A percentile compares a stretch with the other conserved stretches of the same genome.
Conservation (phyloP, 2,329 filamentous ascomycete species). For the Alternaria conjuncta region DNA sequence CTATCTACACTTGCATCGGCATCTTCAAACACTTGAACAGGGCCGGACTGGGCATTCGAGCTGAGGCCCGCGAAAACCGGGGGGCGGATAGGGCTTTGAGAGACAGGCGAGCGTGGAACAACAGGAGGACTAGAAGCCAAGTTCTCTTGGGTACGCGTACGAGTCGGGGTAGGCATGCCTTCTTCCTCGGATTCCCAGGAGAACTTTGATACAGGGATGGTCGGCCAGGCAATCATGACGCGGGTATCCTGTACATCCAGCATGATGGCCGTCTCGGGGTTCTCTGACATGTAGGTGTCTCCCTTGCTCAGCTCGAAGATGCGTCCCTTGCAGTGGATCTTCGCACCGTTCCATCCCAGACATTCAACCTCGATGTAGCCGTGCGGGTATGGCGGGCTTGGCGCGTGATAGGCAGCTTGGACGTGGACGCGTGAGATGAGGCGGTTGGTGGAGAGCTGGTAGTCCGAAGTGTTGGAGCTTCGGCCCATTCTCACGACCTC, state of each 20-base stretch:
- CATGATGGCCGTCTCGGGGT: slow-evolving; percentile 88
- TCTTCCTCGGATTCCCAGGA: slow-evolving; percentile 67
- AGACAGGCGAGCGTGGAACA: slow-evolving; percentile 77
- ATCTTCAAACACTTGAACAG: slow-evolving; percentile 50
- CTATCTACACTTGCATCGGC: slow-evolving; percentile 39
- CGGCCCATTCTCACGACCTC: slow-evolving; percentile 86
- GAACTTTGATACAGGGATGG: slow-evolving; percentile 60
- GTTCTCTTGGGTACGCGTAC: slow-evolving; percentile 49
- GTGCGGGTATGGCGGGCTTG: slow-evolving; percentile 69
- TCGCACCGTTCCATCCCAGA: slow-evolving; percentile 94
- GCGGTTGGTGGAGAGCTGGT: slow-evolving; percentile 89
- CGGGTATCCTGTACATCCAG: slow-evolving; percentile 92
- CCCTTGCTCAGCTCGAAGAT: slow-evolving; percentile 87
- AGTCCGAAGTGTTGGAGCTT: slow-evolving; percentile 94
- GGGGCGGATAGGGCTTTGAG: slow-evolving; percentile 67
- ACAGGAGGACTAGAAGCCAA: slow-evolving; percentile 67
- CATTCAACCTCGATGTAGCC: slow-evolving; percentile 88
- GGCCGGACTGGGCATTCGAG: slow-evolving; percentile 25
- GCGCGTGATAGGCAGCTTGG: slow-evolving; percentile 80
- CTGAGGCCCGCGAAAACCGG: slow-evolving; percentile 50
- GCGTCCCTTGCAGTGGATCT: slow-evolving; percentile 87
- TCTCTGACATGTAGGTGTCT: slow-evolving; percentile 88
- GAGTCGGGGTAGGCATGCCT: slow-evolving; percentile 43
- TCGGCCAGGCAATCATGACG: slow-evolving; percentile 89
- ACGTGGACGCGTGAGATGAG: slow-evolving; percentile 94